phyloP scores from a whole-genome alignment of 2,329 filamentous ascomycete genomes.

The Ophiostoma pallidulum region DNA sequence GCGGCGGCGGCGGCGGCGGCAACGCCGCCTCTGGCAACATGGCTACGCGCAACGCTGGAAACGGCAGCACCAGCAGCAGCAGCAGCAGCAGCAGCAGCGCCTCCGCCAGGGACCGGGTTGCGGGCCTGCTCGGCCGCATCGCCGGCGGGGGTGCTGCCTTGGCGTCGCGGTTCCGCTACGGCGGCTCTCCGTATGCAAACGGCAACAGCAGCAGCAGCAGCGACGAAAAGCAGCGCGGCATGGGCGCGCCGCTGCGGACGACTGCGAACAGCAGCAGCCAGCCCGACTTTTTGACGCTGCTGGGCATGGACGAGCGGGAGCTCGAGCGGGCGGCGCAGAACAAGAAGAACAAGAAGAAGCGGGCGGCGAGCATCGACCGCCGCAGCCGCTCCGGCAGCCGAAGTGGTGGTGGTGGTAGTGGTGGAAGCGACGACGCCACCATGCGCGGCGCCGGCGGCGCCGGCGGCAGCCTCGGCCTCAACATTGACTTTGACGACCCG shows the following conservation, averaged over 20 bases:
- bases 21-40: slow-evolving; percentile 22
- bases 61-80: slow-evolving; percentile 26
- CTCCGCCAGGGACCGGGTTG: slow-evolving; percentile 29
- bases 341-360: slow-evolving; percentile 22
- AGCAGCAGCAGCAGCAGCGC: slow-evolving; percentile 11
- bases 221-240: slow-evolving; percentile 2
- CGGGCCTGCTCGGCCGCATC: slow-evolving; percentile 27
- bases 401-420: too few relatives aligned
- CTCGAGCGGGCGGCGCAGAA: slow-evolving; percentile 29
- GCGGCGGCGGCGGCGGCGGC: slow-evolving; percentile 16
- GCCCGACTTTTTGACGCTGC: slow-evolving; percentile 35
- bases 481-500: slow-evolving; percentile 26
- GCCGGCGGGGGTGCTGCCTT: slow-evolving; percentile 12
- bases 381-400: too few relatives aligned
- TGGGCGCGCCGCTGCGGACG: not conserved
- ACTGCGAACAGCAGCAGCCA: slow-evolving; percentile 18
- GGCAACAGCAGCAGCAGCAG: not conserved
- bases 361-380: slow-evolving; percentile 14
- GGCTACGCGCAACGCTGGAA: slow-evolving; percentile 26
- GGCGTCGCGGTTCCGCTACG: not conserved
- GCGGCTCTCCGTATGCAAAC: too few relatives aligned
- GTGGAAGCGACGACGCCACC: not conserved
- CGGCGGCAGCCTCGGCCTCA: too few relatives aligned
- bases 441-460: too few relatives aligned
- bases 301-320: slow-evolving; percentile 34